Conservation (phyloP, 2,329 filamentous ascomycete genomes). For the Orbilia blumenaviensis region DNA sequence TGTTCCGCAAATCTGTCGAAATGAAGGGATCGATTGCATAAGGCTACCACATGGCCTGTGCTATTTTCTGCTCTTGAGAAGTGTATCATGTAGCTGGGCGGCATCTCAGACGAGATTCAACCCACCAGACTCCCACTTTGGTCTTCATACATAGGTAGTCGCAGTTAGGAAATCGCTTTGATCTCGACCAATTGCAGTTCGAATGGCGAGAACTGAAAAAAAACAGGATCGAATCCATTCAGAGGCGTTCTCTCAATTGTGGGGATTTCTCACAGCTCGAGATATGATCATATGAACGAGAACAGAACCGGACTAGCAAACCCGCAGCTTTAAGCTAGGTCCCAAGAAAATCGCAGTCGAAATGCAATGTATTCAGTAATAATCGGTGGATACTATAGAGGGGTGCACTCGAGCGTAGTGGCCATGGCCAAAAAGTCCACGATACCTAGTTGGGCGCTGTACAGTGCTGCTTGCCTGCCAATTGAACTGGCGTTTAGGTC, state of each 20-base stretch:
- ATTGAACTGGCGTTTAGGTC: slow-evolving; percentile 38
- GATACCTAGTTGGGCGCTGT: slow-evolving; percentile 19
- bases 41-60: slow-evolving; percentile 7
- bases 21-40: slow-evolving; percentile 26
- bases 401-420: too few species aligned
- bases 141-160: too few species aligned
- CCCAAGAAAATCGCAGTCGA: slow-evolving; percentile 29
- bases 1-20: slow-evolving; percentile 50
- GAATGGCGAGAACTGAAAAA: slow-evolving; percentile 2
- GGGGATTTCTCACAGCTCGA: slow-evolving; percentile 24
- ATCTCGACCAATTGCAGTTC: slow-evolving; percentile 8
- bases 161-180: slow-evolving; percentile 8
- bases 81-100: neutral
- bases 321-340: slow-evolving; percentile 5
- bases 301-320: slow-evolving; percentile 33
- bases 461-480: slow-evolving; percentile 3
- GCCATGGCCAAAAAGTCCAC: slow-evolving; percentile 8
- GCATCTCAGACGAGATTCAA: slow-evolving; percentile 14
- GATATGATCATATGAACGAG: slow-evolving; percentile 44
- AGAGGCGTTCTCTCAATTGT: slow-evolving; percentile 36
- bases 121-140: neutral
- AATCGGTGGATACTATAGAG: slow-evolving; percentile 30
- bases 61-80: slow-evolving; percentile 34
- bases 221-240: slow-evolving; percentile 26
- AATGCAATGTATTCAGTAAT: slow-evolving; percentile 33